phyloP scores from a whole-genome alignment of 345 rosid genomes.

The Corchorus capsularis region DNA sequence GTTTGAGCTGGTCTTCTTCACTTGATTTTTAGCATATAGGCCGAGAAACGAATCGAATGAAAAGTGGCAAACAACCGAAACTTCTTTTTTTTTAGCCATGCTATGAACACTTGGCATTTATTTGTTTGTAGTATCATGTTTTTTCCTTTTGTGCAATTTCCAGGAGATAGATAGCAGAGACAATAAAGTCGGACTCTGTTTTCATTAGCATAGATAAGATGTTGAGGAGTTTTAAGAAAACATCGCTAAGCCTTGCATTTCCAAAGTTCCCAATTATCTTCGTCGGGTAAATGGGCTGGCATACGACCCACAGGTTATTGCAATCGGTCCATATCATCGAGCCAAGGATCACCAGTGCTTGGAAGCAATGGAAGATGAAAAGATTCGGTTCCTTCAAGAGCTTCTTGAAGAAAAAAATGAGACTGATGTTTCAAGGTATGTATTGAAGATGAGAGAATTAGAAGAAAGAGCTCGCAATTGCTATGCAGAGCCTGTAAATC shows the following conservation, averaged over 20 bases:
- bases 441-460: not conserved
- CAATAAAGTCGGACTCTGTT: no score
- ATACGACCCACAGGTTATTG: constrained; percentile 19
- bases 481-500: constrained; percentile 1
- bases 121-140: no score
- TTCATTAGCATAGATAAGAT: no score
- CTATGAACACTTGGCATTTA: no score
- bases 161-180: no score
- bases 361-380: constrained; percentile 21
- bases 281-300: constrained; percentile 18
- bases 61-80: no score
- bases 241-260: not conserved
- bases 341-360: constrained; percentile 9
- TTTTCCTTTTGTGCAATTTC: no score
- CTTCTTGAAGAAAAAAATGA: constrained; percentile 1
- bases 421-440: not conserved
- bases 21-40: no score
- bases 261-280: constrained; percentile 10
- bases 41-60: no score
- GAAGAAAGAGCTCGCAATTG: constrained; percentile 27
- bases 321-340: constrained; percentile 25
- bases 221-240: no score
- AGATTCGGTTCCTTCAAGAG: not conserved
- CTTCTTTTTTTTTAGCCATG: no score
- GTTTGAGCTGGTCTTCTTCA: no score